Evolutionary conservation across 176 grass and related monocot species (phyloP).

Genomic region (Cocos nucifera): DNA sequence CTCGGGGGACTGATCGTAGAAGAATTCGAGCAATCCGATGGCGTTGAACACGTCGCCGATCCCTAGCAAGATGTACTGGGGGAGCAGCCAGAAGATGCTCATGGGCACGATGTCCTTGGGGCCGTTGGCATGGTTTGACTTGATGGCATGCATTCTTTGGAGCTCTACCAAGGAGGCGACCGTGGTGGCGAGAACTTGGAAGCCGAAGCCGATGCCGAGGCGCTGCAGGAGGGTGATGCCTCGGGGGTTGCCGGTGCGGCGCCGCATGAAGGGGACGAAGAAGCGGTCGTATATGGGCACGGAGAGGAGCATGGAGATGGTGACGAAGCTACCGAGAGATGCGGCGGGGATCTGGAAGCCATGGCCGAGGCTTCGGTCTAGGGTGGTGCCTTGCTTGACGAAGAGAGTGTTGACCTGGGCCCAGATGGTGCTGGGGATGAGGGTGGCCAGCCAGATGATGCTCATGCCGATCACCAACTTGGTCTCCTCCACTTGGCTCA

Average conservation of each 20-base stretch:
- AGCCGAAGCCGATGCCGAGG: conserved; percentile 45
- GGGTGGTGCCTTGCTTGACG: conserved; percentile 10
- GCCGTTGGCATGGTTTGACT: neutral
- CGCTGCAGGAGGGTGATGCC: conserved; percentile 74
- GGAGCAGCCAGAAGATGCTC: conserved; percentile 73
- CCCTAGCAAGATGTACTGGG: conserved; percentile 60
- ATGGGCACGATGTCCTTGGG: conserved; percentile 44
- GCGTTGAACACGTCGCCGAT: conserved; percentile 65
- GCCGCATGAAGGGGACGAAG: conserved; percentile 48
- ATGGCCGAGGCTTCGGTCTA: conserved; percentile 4
- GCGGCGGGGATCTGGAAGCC: conserved; percentile 48
- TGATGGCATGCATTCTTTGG: conserved; percentile 32
- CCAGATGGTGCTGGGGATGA: conserved; percentile 2
- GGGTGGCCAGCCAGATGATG: neutral
- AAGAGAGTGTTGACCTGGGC: conserved; percentile 8
- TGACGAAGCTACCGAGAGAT: conserved; percentile 42
- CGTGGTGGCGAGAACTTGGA: conserved; percentile 28
- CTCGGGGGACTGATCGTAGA: conserved; percentile 75
- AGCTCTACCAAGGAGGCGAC: conserved; percentile 47
- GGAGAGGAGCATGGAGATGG: conserved; percentile 47
- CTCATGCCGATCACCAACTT: neutral
- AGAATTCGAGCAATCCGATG: conserved; percentile 69
- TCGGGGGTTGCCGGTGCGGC: conserved; percentile 48
- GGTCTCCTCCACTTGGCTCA: conserved; percentile 7
- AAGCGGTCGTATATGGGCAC: conserved; percentile 61